Percentiles rank a stretch among this genome's conserved stretches.
Evolutionary conservation across 192 early-diverging fungal species (phyloP).

Genomic region (Backusella circina): DNA sequence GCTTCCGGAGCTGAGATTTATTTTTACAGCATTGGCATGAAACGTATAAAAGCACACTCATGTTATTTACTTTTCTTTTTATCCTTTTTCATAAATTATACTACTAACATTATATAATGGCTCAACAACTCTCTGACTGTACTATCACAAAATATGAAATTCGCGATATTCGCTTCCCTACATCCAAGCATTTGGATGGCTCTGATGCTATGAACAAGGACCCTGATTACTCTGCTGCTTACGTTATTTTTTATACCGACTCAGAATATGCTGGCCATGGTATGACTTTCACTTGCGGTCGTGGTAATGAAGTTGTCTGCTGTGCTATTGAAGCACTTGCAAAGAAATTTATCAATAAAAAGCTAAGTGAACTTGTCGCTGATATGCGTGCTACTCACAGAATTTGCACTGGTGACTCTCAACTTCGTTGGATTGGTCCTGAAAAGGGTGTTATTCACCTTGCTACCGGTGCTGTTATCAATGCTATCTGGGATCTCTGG

Average conservation of each 20-base stretch:
- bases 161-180: constrained; percentile 39
- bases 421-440: constrained; percentile 41
- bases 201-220: constrained; percentile 44
- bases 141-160: constrained; percentile 36
- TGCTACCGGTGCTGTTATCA: constrained; percentile 41
- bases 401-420: constrained; percentile 34
- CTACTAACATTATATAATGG: neutral
- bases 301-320: constrained; percentile 34
- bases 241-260: constrained; percentile 35
- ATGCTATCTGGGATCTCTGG: constrained; percentile 46
- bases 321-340: constrained; percentile 34
- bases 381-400: constrained; percentile 34
- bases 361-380: constrained; percentile 8
- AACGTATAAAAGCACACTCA: neutral
- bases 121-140: constrained; percentile 3
- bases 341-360: constrained; percentile 31
- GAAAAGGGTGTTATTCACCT: constrained; percentile 41
- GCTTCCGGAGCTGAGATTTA: neutral
- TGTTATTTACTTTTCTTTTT: neutral
- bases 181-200: constrained; percentile 35
- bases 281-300: constrained; percentile 37
- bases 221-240: constrained; percentile 40
- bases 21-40: neutral
- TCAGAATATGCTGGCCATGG: constrained; percentile 27
- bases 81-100: neutral